Conservation (phyloP, 441 rosid species). For the Dalechampia spathulata region DNA sequence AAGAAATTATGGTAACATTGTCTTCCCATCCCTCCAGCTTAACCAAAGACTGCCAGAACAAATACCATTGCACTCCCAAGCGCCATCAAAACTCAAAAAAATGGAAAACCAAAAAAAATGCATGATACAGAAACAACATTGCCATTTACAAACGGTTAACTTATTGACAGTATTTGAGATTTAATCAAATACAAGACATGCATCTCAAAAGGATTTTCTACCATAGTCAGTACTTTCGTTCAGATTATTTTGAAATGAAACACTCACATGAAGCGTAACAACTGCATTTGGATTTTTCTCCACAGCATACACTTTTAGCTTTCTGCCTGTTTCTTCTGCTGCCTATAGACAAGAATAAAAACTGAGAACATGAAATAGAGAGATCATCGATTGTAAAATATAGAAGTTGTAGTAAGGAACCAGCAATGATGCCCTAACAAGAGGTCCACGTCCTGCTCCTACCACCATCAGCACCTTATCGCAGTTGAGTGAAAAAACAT, state of each 20-base stretch:
- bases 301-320: conserved; percentile 83
- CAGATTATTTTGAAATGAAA: conserved; percentile 5
- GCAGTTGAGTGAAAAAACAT: conserved; percentile 16
- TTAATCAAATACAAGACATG: background rate
- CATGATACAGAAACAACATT: background rate
- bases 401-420: conserved; percentile 34
- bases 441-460: conserved; percentile 99
- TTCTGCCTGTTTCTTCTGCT: conserved; percentile 92
- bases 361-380: conserved; percentile 7
- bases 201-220: too few species aligned
- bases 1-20: conserved; percentile 74
- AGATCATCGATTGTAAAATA: conserved; percentile 8
- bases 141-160: background rate
- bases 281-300: conserved; percentile 99
- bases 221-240: background rate
- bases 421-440: conserved; percentile 98
- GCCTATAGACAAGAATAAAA: conserved; percentile 49
- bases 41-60: conserved; percentile 67
- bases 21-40: conserved; percentile 94
- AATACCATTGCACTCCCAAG: conserved; percentile 10
- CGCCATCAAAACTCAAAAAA: conserved; percentile 4
- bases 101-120: conserved; percentile 3
- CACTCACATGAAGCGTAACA: conserved; percentile 93
- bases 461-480: conserved; percentile 95
- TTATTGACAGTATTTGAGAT: background rate